Percentiles rank a stretch among this genome's conserved stretches.
phyloP scores from a whole-genome alignment of 345 rosid genomes.

The Eucalyptus pauciflora region DNA sequence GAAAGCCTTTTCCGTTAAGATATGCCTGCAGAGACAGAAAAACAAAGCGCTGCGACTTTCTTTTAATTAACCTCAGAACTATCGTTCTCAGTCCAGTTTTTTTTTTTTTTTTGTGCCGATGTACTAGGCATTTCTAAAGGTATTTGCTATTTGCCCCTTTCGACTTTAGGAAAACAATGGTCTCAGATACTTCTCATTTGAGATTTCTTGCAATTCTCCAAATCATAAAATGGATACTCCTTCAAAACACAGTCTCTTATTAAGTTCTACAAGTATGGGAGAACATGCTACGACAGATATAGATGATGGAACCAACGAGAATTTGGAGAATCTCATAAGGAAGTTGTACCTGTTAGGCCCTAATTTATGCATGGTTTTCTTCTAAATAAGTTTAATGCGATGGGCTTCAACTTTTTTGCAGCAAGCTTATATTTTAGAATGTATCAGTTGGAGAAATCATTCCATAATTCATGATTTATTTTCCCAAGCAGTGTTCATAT shows the following conservation, averaged over 20 bases:
- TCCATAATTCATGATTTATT: background rate
- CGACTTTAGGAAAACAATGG: background rate
- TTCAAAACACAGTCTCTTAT: background rate
- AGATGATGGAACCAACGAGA: background rate
- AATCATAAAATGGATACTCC: background rate
- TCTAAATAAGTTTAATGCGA: background rate
- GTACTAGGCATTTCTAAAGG: background rate
- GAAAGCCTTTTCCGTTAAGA: background rate
- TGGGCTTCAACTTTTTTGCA: background rate
- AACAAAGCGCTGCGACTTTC: background rate
- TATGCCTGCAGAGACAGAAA: background rate
- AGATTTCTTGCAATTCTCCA: background rate
- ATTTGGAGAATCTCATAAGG: background rate
- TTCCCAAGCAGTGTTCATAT: background rate
- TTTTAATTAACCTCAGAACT: background rate
- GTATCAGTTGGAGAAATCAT: background rate
- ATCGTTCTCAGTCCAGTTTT: background rate
- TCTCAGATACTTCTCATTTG: background rate
- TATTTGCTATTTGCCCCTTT: background rate
- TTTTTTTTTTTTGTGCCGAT: background rate
- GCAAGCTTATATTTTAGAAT: background rate
- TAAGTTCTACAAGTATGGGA: background rate
- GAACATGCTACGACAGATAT: background rate
- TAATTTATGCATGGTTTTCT: background rate
- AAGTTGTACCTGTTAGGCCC: background rate